Evolutionary conservation across 108 stramenopile species (phyloP).

Genomic region (Cyclotella distinguenda): DNA sequence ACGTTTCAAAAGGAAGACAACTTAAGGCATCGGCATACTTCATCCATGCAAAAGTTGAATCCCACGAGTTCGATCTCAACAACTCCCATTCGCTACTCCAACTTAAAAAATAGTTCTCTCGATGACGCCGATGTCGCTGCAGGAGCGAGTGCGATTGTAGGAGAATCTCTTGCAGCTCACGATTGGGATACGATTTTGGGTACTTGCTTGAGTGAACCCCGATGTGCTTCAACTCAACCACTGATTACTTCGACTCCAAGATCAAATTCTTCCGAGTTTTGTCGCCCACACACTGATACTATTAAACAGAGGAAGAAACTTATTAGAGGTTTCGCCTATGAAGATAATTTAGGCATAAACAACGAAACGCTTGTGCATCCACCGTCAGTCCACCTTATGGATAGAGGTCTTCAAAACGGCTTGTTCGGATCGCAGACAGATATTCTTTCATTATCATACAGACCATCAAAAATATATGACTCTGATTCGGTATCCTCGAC

Average conservation of each 20-base stretch:
- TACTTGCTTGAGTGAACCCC: neutral
- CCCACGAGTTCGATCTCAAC: neutral
- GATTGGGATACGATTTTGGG: neutral
- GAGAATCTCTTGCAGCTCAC: neutral
- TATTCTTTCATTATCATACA: slow-evolving; percentile 2
- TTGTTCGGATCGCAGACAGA: neutral
- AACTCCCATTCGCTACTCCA: neutral
- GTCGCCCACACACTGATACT: slow-evolving; percentile 4
- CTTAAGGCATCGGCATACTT: slow-evolving; percentile 6
- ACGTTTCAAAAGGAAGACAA: slow-evolving; percentile 24
- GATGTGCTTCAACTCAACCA: slow-evolving; percentile 1
- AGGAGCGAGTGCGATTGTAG: slow-evolving; percentile 1
- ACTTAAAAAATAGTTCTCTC: slow-evolving; percentile 5
- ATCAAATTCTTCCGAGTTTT: neutral
- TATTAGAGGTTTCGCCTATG: neutral
- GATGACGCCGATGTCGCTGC: slow-evolving; percentile 46
- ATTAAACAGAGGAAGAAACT: neutral
- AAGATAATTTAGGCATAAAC: neutral
- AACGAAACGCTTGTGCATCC: neutral
- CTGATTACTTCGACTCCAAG: neutral
- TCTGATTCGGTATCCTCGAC: slow-evolving; percentile 8
- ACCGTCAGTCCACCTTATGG: slow-evolving; percentile 22
- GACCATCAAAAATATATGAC: neutral
- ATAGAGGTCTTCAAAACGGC: slow-evolving; percentile 1
- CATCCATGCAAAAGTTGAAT: neutral